Conservation (phyloP, 768 basidiomycete genomes). For the Astraeus odoratus region DNA sequence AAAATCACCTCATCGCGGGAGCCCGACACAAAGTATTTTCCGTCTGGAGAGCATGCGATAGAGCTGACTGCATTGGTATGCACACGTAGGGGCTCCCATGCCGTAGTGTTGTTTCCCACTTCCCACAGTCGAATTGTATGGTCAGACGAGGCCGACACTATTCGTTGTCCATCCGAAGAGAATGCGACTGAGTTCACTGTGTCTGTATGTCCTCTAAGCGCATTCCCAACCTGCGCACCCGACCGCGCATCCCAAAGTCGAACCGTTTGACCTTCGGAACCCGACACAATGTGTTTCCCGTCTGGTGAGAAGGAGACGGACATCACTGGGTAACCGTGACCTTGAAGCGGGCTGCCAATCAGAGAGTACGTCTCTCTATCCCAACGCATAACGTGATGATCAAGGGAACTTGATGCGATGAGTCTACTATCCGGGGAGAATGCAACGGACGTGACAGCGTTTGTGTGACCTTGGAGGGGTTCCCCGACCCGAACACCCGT, state of each 20-base stretch:
- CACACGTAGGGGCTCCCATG: not conserved
- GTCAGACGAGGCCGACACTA: conserved; percentile 4
- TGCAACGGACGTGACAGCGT: not conserved
- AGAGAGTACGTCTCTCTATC: no score
- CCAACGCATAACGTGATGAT: no score
- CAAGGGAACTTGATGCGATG: not conserved
- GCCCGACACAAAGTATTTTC: not conserved
- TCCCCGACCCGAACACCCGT: conserved; percentile 4
- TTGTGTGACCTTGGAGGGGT: not conserved
- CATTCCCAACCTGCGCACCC: not conserved
- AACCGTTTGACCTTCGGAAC: not conserved
- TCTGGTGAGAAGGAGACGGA: not conserved
- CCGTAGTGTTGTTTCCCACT: not conserved
- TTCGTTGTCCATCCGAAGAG: not conserved
- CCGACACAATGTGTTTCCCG: not conserved
- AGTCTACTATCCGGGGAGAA: not conserved
- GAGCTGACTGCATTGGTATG: not conserved
- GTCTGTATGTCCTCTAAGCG: not conserved
- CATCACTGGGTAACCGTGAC: not conserved
- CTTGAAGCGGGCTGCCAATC: not conserved
- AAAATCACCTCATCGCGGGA: conserved; percentile 3
- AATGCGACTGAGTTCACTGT: not conserved
- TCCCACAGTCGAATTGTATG: conserved; percentile 8
- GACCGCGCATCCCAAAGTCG: not conserved
- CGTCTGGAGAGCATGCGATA: not conserved